Base-by-base conservation (phyloP, 805 yeast genomes). In the Lachancea quebecensis region DNA sequence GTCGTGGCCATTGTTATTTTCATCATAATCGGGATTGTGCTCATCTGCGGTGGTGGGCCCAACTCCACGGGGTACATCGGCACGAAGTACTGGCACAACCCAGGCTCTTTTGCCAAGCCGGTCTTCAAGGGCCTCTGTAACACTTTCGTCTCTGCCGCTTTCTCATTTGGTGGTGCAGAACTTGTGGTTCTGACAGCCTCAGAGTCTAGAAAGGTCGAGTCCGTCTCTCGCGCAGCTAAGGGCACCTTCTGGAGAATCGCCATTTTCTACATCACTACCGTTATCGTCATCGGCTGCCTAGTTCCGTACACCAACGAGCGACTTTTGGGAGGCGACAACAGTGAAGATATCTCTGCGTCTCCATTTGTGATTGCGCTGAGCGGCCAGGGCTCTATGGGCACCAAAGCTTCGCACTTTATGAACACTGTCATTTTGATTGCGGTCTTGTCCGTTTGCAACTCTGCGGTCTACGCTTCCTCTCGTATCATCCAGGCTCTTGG, bases 131-230 rank as follows among this genome's bases (percentile, higher is more conserved):
- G 85, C 47, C 77, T 82, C 25, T 73, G 77, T 51, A 67, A 79
- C 4, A 82, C 77, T 10, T 78, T 82, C 49, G 79, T 80, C 43
- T 76, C 81, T 29, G 85, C 88, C n/a, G 85, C 88, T 0, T 83
- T 81, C 55, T 73, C 86, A 5, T 83, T 78, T 57, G 76, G 82
- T 27, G 88, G 89, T 37, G 77, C 82, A 17, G 90, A 82, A 61
- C 67, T 82, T 44, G 72, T 77, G 21, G 85, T 85, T 33, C 66
- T 82, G 42, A 82, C 88, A 5, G 82, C 86, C n/a, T 82, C 85
- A 7, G 88, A 82, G 61, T 73, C 85, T 5, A 45, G 62, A 71
- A 73, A 66, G 73, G 70, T 74, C 55, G 74, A 74, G 50, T 62
- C 81, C 14, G 78, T 80, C 39, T 84, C 85, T 34, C 69, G 72